Conservation (phyloP, 2,329 filamentous ascomycete genomes). For the Chaetomiaceae sp. region DNA sequence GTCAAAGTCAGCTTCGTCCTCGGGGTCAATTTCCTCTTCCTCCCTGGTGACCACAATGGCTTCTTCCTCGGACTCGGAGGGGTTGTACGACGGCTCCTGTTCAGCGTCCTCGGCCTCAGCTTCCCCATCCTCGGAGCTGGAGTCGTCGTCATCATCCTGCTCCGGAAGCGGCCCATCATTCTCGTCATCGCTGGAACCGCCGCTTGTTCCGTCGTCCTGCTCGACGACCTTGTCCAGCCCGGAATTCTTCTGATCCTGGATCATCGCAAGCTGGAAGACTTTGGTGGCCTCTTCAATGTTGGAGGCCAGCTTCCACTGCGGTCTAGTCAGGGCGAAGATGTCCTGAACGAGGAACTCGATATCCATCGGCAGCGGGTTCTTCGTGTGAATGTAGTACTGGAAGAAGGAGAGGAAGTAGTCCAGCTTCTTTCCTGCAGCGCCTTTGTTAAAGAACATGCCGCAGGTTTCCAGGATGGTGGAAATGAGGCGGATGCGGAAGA, state of each 20-base stretch:
- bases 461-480: slow-evolving; percentile 91
- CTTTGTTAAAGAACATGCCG: slow-evolving; percentile 92
- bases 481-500: slow-evolving; percentile 88
- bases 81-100: slow-evolving; percentile 46
- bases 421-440: slow-evolving; percentile 90
- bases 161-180: slow-evolving; percentile 61
- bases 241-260: slow-evolving; percentile 79
- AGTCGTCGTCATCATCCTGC: slow-evolving; percentile 54
- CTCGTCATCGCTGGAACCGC: slow-evolving; percentile 71
- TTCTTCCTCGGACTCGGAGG: slow-evolving; percentile 74
- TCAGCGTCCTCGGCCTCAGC: slow-evolving; percentile 57
- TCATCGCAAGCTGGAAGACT: slow-evolving; percentile 81
- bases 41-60: slow-evolving; percentile 87
- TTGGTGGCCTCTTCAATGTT: slow-evolving; percentile 78
- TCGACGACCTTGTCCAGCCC: slow-evolving; percentile 66
- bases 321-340: slow-evolving; percentile 76
- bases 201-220: slow-evolving; percentile 67
- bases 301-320: slow-evolving; percentile 85
- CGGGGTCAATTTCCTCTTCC: slow-evolving; percentile 85
- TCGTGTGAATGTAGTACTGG: slow-evolving; percentile 92
- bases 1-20: slow-evolving; percentile 95
- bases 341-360: slow-evolving; percentile 96
- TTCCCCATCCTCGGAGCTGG: slow-evolving; percentile 47
- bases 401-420: slow-evolving; percentile 97
- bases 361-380: slow-evolving; percentile 88